A percentile compares a stretch with the other conserved stretches of the same genome.
Evolutionary conservation across 2,329 filamentous ascomycete genomes (phyloP).

Genomic region (Calonectria multiphialidica): DNA sequence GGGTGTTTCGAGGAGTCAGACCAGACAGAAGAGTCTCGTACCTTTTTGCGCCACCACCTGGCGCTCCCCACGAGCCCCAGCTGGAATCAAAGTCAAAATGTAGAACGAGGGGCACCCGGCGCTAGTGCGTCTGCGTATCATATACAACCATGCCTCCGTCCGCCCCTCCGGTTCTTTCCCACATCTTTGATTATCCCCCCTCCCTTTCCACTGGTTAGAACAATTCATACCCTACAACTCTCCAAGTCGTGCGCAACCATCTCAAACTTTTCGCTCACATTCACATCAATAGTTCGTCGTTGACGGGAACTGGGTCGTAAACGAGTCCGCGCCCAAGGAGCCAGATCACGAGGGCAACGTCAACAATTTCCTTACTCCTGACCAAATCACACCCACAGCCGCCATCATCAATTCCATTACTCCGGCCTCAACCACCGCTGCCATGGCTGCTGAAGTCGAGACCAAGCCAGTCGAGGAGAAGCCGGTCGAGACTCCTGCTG

Average conservation of each 20-base stretch:
- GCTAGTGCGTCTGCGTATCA: constrained; percentile 45
- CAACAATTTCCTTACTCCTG: constrained; percentile 89
- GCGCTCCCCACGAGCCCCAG: constrained; percentile 11
- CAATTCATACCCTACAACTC: constrained; percentile 31
- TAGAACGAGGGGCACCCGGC: constrained; percentile 18
- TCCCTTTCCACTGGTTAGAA: background rate
- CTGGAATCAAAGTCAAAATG: constrained; percentile 14
- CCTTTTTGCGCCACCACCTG: constrained; percentile 31
- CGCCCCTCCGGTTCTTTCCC: constrained; percentile 23
- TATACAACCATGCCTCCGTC: constrained; percentile 37
- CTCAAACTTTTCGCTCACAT: constrained; percentile 38
- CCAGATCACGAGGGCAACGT: constrained; percentile 85
- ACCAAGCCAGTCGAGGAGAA: constrained; percentile 24
- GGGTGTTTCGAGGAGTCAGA: constrained; percentile 25
- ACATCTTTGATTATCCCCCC: constrained; percentile 10
- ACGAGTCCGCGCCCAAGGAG: constrained; percentile 84
- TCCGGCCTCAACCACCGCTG: constrained; percentile 78
- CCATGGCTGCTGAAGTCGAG: constrained; percentile 69
- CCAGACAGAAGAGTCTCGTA: constrained; percentile 22
- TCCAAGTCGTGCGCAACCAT: constrained; percentile 25
- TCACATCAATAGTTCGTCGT: constrained; percentile 82
- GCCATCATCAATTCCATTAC: constrained; percentile 75
- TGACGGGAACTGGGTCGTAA: constrained; percentile 89
- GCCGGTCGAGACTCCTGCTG: constrained; percentile 27
- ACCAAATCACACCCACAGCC: constrained; percentile 71